A percentile compares a stretch with the other conserved stretches of the same genome.
Conservation (phyloP, 2,329 filamentous ascomycete species). For the Pseudocercospora fijiensis region DNA sequence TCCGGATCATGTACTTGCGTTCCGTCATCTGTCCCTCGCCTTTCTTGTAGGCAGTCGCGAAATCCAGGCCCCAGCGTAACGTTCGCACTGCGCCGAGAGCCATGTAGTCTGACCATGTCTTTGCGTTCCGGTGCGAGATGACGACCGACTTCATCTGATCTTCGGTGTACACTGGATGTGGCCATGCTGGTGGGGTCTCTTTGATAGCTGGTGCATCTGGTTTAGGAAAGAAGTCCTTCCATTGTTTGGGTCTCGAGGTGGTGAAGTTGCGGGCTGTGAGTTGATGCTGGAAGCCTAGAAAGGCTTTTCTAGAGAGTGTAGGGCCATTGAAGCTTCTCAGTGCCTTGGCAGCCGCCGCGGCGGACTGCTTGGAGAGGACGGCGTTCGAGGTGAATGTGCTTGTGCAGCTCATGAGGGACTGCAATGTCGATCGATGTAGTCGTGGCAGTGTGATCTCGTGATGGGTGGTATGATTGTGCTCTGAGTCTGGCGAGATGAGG, state of each 20-base stretch:
- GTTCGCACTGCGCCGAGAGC: conserved; percentile 76
- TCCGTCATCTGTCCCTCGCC: conserved; percentile 68
- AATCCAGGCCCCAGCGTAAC: conserved; percentile 76
- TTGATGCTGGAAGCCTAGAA: conserved; percentile 37
- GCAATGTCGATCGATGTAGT: background rate
- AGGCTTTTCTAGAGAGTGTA: conserved; percentile 35
- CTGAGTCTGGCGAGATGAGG: background rate
- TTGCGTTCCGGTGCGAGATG: conserved; percentile 73
- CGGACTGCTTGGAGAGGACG: conserved; percentile 18
- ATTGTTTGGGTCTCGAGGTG: conserved; percentile 37
- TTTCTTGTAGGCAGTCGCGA: conserved; percentile 70
- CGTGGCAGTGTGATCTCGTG: conserved; percentile 6
- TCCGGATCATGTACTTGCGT: conserved; percentile 79
- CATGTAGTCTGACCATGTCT: conserved; percentile 71
- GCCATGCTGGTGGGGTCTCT: conserved; percentile 50
- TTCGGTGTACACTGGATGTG: conserved; percentile 63
- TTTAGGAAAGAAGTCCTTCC: conserved; percentile 50
- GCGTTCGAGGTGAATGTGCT: conserved; percentile 13
- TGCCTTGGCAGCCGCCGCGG: conserved; percentile 36
- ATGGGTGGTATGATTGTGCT: conserved; percentile 3
- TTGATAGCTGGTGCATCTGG: conserved; percentile 47
- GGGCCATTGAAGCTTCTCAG: conserved; percentile 41
- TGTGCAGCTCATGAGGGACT: conserved; percentile 15
- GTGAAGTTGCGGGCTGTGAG: conserved; percentile 42
- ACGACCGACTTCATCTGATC: conserved; percentile 73